Conservation (phyloP, 1,284 basidiomycete species). For the Chiua sp. region DNA sequence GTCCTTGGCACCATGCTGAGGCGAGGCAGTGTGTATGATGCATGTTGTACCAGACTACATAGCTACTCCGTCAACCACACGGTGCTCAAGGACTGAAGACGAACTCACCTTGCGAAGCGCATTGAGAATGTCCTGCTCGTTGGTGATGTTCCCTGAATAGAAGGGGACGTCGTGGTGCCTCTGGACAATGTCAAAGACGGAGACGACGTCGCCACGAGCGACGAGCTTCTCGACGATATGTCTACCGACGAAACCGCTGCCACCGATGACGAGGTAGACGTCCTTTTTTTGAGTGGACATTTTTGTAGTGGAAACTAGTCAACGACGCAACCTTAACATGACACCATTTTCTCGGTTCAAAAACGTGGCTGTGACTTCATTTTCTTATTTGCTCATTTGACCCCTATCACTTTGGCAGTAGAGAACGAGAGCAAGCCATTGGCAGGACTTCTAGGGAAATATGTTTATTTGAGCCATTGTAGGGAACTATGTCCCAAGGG, state of each 20-base stretch:
- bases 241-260: constrained; percentile 91
- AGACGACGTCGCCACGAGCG: constrained; percentile 79
- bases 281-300: constrained; percentile 46
- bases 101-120: constrained; percentile 75
- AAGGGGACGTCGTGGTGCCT: constrained; percentile 86
- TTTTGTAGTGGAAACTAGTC: constrained; percentile 20
- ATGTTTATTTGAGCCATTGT: no score
- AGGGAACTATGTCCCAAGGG: no score
- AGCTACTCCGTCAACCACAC: background rate
- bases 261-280: constrained; percentile 85
- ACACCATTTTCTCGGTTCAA: constrained; percentile 20
- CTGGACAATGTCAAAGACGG: constrained; percentile 91
- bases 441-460: no score
- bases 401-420: constrained; percentile 5
- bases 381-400: constrained; percentile 7
- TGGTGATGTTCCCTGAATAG: constrained; percentile 86
- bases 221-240: constrained; percentile 88
- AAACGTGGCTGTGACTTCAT: constrained; percentile 1
- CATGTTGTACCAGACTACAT: constrained; percentile 78
- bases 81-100: background rate
- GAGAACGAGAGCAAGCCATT: no score
- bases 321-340: no score
- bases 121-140: constrained; percentile 71
- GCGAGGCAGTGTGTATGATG: constrained; percentile 97
- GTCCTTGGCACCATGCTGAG: constrained; percentile 75